Evolutionary conservation across 108 stramenopile genomes (phyloP).

Genomic region (Conticribra guillardii): DNA sequence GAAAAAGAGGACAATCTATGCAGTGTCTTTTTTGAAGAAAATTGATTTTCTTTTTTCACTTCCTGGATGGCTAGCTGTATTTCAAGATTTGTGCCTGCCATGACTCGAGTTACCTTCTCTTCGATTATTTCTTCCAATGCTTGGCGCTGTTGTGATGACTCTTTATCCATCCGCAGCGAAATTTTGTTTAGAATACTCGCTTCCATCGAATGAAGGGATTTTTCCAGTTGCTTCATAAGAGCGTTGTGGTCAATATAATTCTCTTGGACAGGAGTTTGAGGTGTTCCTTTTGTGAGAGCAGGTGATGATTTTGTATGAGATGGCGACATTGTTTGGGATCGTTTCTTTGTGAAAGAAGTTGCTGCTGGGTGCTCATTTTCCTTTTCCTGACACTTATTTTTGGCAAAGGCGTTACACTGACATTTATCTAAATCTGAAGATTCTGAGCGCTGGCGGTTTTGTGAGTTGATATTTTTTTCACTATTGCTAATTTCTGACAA

Average conservation of each 20-base stretch:
- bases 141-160: conserved; percentile 18
- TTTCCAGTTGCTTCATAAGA: conserved; percentile 16
- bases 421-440: no score
- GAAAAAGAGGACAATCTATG: neutral
- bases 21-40: conserved; percentile 7
- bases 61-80: conserved; percentile 27
- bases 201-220: conserved; percentile 26
- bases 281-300: conserved; percentile 1
- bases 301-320: neutral
- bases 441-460: no score
- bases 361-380: conserved; percentile 1
- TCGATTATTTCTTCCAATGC: conserved; percentile 33
- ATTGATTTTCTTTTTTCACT: conserved; percentile 28
- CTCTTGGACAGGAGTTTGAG: neutral
- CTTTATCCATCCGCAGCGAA: conserved; percentile 10
- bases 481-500: conserved; percentile 17
- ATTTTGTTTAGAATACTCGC: conserved; percentile 28
- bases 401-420: no score
- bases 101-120: conserved; percentile 29
- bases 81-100: conserved; percentile 29
- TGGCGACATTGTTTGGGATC: neutral
- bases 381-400: no score
- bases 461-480: neutral
- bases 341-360: neutral
- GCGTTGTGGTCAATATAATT: conserved; percentile 1